phyloP scores from a whole-genome alignment of 345 rosid genomes.

The Odontarrhena argentea region DNA sequence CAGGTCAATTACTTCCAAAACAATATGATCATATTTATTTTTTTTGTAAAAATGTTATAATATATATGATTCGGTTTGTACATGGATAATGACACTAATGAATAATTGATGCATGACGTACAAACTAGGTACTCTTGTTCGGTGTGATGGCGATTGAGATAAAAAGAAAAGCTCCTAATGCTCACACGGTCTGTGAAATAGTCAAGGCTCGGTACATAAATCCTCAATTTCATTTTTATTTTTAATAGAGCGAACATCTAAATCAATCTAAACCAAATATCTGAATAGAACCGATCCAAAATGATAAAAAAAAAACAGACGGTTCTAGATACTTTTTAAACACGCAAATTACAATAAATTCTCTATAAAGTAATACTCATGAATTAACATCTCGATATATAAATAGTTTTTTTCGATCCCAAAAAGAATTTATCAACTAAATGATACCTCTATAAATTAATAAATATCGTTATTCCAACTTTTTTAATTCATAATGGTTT shows the following conservation, averaged over 20 bases:
- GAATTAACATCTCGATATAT: not conserved
- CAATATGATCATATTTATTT: not conserved
- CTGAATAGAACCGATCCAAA: too few species aligned
- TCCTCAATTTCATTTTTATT: not conserved
- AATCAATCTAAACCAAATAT: too few species aligned
- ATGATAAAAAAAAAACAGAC: too few species aligned
- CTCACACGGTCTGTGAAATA: conserved; percentile 92
- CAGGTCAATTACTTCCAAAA: conserved; percentile 61
- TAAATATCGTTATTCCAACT: too few species aligned
- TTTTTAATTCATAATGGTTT: too few species aligned
- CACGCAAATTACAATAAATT: too few species aligned
- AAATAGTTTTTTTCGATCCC: too few species aligned
- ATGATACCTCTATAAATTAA: too few species aligned
- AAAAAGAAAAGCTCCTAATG: conserved; percentile 92
- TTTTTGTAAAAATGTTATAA: too few species aligned
- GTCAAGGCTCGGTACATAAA: conserved; percentile 77
- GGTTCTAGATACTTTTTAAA: too few species aligned
- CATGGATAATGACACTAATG: not conserved
- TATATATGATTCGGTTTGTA: not conserved
- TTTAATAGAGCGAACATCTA: not conserved
- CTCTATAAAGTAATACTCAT: too few species aligned
- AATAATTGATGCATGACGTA: not conserved
- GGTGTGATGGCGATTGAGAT: conserved; percentile 97
- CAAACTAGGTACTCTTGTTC: conserved; percentile 72
- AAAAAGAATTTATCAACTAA: too few species aligned